A percentile compares a stretch with the other conserved stretches of the same genome.
These are phyloP conservation scores for Gentiana straminea DNA, from an alignment of 257 asterid species.

Conservation along the genomic window DNA sequence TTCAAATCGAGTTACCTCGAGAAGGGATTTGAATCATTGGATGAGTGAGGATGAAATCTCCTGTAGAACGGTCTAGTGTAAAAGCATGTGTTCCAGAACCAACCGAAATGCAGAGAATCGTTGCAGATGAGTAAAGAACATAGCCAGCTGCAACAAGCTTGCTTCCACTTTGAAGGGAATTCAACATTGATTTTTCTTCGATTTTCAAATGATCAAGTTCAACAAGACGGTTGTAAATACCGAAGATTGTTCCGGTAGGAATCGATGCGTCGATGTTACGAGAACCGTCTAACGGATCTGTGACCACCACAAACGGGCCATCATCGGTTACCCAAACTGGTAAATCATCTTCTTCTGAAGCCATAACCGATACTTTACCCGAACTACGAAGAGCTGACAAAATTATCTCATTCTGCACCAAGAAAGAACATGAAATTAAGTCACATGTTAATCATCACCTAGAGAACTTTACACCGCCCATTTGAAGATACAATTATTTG, in stretches of 20 bases:
- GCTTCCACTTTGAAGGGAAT: slow-evolving; percentile 79
- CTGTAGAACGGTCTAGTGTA: slow-evolving; percentile 71
- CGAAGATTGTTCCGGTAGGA: slow-evolving; percentile 95
- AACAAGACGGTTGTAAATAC: slow-evolving; percentile 58
- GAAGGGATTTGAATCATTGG: slow-evolving; percentile 58
- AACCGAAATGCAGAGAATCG: slow-evolving; percentile 65
- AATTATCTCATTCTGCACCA: slow-evolving; percentile 73
- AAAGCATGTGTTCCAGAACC: slow-evolving; percentile 84
- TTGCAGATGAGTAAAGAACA: slow-evolving; percentile 88
- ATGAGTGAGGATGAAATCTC: slow-evolving; percentile 81
- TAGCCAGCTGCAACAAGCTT: slow-evolving; percentile 80
- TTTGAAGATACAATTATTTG: too few relatives aligned
- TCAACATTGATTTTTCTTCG: slow-evolving; percentile 64
- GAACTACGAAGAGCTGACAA: slow-evolving; percentile 59
- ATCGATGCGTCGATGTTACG: slow-evolving; percentile 90
- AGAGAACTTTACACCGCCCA: neutral
- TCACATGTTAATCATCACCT: neutral
- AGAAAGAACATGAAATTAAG: slow-evolving; percentile 1
- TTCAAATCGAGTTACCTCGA: slow-evolving; percentile 41
- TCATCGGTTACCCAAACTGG: slow-evolving; percentile 82
- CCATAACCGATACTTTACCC: slow-evolving; percentile 92
- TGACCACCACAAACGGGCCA: slow-evolving; percentile 80
- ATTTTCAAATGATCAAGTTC: slow-evolving; percentile 70
- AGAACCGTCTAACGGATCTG: slow-evolving; percentile 89
- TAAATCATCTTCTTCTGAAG: slow-evolving; percentile 88